Evolutionary conservation across 2,329 filamentous ascomycete genomes (phyloP).

Genomic region (Plenodomus lindquistii): DNA sequence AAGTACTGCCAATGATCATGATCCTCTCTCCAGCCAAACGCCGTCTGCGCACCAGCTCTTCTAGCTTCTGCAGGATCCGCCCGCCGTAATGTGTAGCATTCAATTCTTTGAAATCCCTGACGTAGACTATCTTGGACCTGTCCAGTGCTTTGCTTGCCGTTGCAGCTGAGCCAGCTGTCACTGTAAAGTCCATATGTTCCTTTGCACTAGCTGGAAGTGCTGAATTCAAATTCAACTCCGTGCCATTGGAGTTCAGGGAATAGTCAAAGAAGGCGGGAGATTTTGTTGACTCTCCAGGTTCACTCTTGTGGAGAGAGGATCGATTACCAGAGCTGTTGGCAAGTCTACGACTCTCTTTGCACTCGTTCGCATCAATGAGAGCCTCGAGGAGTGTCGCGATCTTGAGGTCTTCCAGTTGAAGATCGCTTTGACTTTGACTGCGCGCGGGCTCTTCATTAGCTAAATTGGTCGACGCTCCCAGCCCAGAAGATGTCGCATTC

Average conservation of each 20-base stretch:
- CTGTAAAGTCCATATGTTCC: slow-evolving; percentile 15
- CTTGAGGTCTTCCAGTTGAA: slow-evolving; percentile 44
- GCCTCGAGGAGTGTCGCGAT: slow-evolving; percentile 38
- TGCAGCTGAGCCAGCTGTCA: slow-evolving; percentile 24
- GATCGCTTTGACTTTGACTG: slow-evolving; percentile 30
- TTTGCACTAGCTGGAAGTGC: slow-evolving; percentile 23
- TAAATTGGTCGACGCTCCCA: slow-evolving; percentile 13
- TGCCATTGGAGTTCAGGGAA: slow-evolving; percentile 23
- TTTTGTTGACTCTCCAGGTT: slow-evolving; percentile 2
- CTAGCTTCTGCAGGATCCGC: slow-evolving; percentile 70
- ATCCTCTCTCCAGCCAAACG: slow-evolving; percentile 73
- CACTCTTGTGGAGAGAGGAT: slow-evolving; percentile 1
- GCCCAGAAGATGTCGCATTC: neutral
- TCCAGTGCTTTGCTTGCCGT: slow-evolving; percentile 20
- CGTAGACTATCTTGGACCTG: slow-evolving; percentile 69
- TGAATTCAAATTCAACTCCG: slow-evolving; percentile 29
- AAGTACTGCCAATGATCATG: slow-evolving; percentile 77
- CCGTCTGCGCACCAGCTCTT: slow-evolving; percentile 70
- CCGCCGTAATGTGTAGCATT: slow-evolving; percentile 69
- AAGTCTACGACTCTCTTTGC: slow-evolving; percentile 30
- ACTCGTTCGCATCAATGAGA: slow-evolving; percentile 36
- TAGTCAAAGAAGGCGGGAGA: slow-evolving; percentile 37
- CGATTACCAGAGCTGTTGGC: slow-evolving; percentile 4
- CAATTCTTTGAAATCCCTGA: slow-evolving; percentile 82
- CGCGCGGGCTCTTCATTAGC: slow-evolving; percentile 20